Percentiles rank a stretch among this genome's conserved stretches.
Conservation (phyloP, 1,139 yeast genomes). For the Nadsonia commutata region DNA sequence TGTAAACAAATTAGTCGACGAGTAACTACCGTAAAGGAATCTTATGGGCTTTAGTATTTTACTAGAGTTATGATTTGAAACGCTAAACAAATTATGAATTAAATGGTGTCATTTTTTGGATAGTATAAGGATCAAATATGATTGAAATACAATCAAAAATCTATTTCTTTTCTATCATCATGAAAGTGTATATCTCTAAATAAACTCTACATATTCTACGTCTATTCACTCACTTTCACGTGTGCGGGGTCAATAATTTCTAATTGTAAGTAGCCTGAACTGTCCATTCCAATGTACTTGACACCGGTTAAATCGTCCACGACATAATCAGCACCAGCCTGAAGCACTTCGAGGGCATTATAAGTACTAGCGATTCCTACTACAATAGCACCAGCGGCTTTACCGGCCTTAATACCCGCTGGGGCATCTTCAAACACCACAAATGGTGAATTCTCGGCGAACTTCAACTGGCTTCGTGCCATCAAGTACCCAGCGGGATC, state of each 20-base stretch:
- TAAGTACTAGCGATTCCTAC: slow-evolving; percentile 77
- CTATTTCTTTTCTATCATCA: too few relatives aligned
- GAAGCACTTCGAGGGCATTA: slow-evolving; percentile 50
- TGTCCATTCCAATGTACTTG: slow-evolving; percentile 10
- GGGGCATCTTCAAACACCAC: slow-evolving; percentile 83
- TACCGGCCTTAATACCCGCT: slow-evolving; percentile 76
- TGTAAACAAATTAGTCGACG: too few relatives aligned
- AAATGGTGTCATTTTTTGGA: too few relatives aligned
- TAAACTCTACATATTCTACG: too few relatives aligned
- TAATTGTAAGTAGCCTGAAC: not conserved
- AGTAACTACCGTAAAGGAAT: too few relatives aligned
- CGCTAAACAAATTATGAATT: too few relatives aligned
- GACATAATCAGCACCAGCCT: slow-evolving; percentile 68
- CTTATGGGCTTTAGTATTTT: too few relatives aligned
- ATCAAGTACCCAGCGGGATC: slow-evolving; percentile 65
- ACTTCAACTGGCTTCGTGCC: slow-evolving; percentile 37
- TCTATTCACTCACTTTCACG: too few relatives aligned
- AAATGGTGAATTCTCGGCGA: slow-evolving; percentile 34
- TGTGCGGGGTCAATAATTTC: not conserved
- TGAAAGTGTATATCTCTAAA: too few relatives aligned
- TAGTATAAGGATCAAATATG: too few relatives aligned
- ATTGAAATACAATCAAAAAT: too few relatives aligned
- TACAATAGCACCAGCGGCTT: slow-evolving; percentile 69
- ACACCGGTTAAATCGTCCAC: slow-evolving; percentile 51
- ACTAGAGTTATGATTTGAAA: too few relatives aligned